phyloP scores from a whole-genome alignment of 2,329 filamentous ascomycete genomes.

The Fusarium veterinarium region DNA sequence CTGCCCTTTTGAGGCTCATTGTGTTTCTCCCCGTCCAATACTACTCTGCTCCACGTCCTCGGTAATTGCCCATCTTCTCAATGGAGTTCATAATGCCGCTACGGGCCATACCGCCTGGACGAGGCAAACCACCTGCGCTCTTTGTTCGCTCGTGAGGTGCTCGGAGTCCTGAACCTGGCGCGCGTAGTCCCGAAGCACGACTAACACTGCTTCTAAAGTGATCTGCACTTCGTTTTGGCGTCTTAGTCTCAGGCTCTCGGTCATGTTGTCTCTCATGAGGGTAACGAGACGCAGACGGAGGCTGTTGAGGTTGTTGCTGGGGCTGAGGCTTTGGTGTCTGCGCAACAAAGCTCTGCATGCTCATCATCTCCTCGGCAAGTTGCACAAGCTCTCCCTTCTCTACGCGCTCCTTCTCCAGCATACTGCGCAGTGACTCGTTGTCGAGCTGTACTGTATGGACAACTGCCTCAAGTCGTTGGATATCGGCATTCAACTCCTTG shows the following conservation, averaged over 20 bases:
- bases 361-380: conserved; percentile 86
- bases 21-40: background rate
- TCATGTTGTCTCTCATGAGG: conserved; percentile 37
- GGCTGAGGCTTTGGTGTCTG: conserved; percentile 39
- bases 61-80: conserved; percentile 83
- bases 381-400: conserved; percentile 87
- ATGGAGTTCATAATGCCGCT: conserved; percentile 87
- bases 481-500: conserved; percentile 76
- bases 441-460: conserved; percentile 76
- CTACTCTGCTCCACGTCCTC: conserved; percentile 54
- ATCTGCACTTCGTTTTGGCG: conserved; percentile 48
- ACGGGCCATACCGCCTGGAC: conserved; percentile 62
- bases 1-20: conserved; percentile 20
- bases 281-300: conserved; percentile 38
- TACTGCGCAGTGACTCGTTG: conserved; percentile 71
- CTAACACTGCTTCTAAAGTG: conserved; percentile 60
- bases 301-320: conserved; percentile 39
- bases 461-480: conserved; percentile 80
- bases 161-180: conserved; percentile 64
- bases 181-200: conserved; percentile 68
- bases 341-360: conserved; percentile 66
- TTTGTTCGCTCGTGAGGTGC: conserved; percentile 59
- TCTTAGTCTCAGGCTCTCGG: conserved; percentile 47
- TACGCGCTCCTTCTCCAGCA: conserved; percentile 79
- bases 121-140: conserved; percentile 59